Conservation (phyloP, 1,139 yeast genomes). For the Yamadazyma triangularis region DNA sequence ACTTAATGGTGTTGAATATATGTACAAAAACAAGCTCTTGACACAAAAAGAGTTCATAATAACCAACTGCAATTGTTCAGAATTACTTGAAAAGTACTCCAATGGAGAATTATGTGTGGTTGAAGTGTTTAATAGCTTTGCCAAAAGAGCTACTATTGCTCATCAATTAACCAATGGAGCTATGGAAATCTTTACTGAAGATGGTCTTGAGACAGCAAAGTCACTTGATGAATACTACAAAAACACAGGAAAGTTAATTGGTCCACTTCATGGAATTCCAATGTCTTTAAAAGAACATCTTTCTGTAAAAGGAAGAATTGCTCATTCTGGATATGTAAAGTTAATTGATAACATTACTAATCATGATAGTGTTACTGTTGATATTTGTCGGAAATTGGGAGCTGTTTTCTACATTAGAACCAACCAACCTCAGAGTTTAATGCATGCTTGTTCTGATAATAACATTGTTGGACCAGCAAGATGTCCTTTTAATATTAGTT, state of each 20-base stretch:
- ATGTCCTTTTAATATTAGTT: slow-evolving; percentile 23
- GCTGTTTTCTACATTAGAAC: slow-evolving; percentile 50
- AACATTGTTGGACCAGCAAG: slow-evolving; percentile 15
- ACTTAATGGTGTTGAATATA: slow-evolving; percentile 43
- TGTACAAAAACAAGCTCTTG: slow-evolving; percentile 40
- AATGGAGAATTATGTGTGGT: slow-evolving; percentile 28
- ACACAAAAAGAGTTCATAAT: not conserved
- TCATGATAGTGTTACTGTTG: slow-evolving; percentile 47
- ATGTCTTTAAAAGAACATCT: slow-evolving; percentile 71
- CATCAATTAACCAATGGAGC: slow-evolving; percentile 32
- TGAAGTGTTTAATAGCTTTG: slow-evolving; percentile 44
- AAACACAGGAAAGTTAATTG: slow-evolving; percentile 26
- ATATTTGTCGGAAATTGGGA: slow-evolving; percentile 53
- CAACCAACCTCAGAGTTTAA: slow-evolving; percentile 27
- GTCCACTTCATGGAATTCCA: slow-evolving; percentile 78
- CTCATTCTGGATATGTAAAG: slow-evolving; percentile 54
- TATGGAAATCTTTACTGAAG: slow-evolving; percentile 23
- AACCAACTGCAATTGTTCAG: not conserved
- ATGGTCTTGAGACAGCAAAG: slow-evolving; percentile 28
- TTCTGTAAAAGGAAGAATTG: slow-evolving; percentile 46
- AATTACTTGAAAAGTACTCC: not conserved
- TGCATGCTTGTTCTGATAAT: slow-evolving; percentile 7
- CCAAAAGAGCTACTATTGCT: slow-evolving; percentile 41
- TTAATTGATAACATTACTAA: slow-evolving; percentile 36
- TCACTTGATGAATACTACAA: slow-evolving; percentile 34